A percentile compares a stretch with the other conserved stretches of the same genome.
Evolutionary conservation across 163 green algal genomes (phyloP).

Genomic region (Chloromonas sp.): DNA sequence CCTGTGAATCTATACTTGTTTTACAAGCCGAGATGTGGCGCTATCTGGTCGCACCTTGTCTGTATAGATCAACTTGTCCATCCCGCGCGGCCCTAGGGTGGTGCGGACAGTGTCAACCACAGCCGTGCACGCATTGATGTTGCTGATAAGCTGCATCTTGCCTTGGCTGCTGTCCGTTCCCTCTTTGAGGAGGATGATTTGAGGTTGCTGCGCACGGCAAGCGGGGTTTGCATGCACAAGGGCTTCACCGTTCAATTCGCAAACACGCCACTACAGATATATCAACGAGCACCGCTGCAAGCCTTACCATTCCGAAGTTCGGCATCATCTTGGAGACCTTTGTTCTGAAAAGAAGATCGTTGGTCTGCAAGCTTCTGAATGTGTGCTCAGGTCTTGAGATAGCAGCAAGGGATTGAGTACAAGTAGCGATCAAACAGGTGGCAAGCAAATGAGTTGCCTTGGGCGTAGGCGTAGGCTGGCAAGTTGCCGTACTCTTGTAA

Average conservation of each 20-base stretch:
- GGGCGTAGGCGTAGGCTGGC: too few species aligned
- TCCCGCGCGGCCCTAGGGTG: conserved; percentile 92
- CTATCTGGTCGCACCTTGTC: conserved; percentile 35
- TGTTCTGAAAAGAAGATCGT: too few species aligned
- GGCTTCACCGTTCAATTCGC: not conserved
- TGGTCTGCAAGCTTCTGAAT: too few species aligned
- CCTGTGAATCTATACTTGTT: not conserved
- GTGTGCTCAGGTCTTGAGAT: too few species aligned
- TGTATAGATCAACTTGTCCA: conserved; percentile 97
- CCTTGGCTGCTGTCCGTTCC: conserved; percentile 97
- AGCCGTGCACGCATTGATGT: conserved; percentile 97
- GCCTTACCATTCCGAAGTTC: conserved; percentile 20
- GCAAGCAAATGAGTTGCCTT: too few species aligned
- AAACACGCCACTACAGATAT: not conserved
- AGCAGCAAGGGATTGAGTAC: too few species aligned
- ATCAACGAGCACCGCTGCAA: too few species aligned
- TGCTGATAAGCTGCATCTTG: conserved; percentile 93
- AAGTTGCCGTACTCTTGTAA: too few species aligned
- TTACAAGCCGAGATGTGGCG: not conserved
- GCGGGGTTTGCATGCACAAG: not conserved
- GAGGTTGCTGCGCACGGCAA: conserved; percentile 37
- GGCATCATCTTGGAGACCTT: conserved; percentile 17
- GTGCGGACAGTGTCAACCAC: conserved; percentile 91
- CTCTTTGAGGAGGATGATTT: conserved; percentile 97
- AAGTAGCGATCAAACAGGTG: too few species aligned